Base-by-base conservation (phyloP, 768 basidiomycete species). In the Hysterangium stoloniferum region DNA sequence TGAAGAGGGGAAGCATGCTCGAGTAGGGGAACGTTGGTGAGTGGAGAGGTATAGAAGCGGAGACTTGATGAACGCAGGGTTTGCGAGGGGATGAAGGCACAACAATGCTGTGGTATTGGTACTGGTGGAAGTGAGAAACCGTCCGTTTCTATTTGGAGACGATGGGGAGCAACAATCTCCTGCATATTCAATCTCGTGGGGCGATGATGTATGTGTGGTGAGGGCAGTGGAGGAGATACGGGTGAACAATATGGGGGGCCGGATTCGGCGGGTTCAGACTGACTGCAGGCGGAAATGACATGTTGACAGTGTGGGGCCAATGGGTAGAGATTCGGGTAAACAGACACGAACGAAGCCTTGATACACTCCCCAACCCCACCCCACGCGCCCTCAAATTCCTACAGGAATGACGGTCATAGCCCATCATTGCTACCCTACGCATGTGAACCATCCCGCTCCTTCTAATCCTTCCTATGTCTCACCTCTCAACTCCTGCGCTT, bases 211-310 rank as follows among this genome's bases (percentile, higher is more conserved):
- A n/a, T n/a, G n/a, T n/a, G 40, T 9, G 40, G 20, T 20, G 40
- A 27, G 44, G 1, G 5, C 62, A 56, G 0, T 68, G 62, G 6
- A 92, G 69, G 12, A 90, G 63, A 29, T 66, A 66, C 0, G 76
- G 69, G 40, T 79, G 64, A 6, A 72, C 58, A 32, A 91, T 61
- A 62, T 29, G 70, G 1, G 50, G 52, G 3, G 57, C 54, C 7
- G 53, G 25, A 20, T 12, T 31, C 44, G 6, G 12, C 44, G 7
- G 24, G 15, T 15, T 24, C 44, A 24, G 12, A 28, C 19, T 45
- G 12, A 8, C 31, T 28, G 8, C 31, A 31, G 8, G 44, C 31
- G 12, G 44, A 27, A 15, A 12, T 19, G n/a, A 31, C 44, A 25
- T 17, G 19, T 13, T 31, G 24, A 8, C 31, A 19, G 32, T 35